A percentile compares a stretch with the other conserved stretches of the same genome.
Evolutionary conservation across 306 rosid genomes (phyloP).

Genomic region (Cucurbita moschata): DNA sequence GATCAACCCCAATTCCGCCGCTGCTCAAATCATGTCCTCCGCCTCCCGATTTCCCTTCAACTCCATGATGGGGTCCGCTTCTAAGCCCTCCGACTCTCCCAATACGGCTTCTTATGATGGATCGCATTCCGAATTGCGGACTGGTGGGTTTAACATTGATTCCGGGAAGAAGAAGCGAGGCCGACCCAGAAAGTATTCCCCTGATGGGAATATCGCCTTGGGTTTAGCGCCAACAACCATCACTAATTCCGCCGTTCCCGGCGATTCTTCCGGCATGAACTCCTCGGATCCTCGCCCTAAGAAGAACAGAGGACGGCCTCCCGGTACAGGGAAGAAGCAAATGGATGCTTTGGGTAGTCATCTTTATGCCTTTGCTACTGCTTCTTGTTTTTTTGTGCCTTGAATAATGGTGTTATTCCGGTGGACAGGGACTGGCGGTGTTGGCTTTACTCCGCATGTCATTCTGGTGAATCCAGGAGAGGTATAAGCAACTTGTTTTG

Average conservation of each 20-base stretch:
- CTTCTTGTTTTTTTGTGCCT: not conserved
- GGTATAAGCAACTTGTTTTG: not conserved
- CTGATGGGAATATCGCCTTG: constrained; percentile 66
- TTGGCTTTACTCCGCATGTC: constrained; percentile 7
- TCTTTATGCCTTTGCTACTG: not conserved
- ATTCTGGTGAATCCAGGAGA: constrained; percentile 6
- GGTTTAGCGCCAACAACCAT: constrained; percentile 53
- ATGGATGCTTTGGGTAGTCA: constrained; percentile 47
- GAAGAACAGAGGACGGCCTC: constrained; percentile 68
- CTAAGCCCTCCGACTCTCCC: constrained; percentile 38
- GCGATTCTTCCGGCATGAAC: constrained; percentile 34
- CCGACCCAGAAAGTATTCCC: constrained; percentile 81
- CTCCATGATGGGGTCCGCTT: constrained; percentile 14
- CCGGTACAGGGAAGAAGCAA: constrained; percentile 87
- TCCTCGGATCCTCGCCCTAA: constrained; percentile 43
- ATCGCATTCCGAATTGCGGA: constrained; percentile 13
- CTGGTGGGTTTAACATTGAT: constrained; percentile 37
- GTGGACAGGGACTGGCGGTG: not conserved
- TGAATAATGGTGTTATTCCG: not conserved
- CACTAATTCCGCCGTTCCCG: constrained; percentile 33
- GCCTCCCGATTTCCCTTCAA: constrained; percentile 49
- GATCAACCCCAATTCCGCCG: constrained; percentile 43
- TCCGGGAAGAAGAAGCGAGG: constrained; percentile 81
- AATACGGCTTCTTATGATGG: constrained; percentile 41
- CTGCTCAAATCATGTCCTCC: constrained; percentile 34